Evolutionary conservation across 306 rosid species (phyloP), one percentile per base, ranked within the genome.

Genomic region (Citrullus mucosospermus): DNA sequence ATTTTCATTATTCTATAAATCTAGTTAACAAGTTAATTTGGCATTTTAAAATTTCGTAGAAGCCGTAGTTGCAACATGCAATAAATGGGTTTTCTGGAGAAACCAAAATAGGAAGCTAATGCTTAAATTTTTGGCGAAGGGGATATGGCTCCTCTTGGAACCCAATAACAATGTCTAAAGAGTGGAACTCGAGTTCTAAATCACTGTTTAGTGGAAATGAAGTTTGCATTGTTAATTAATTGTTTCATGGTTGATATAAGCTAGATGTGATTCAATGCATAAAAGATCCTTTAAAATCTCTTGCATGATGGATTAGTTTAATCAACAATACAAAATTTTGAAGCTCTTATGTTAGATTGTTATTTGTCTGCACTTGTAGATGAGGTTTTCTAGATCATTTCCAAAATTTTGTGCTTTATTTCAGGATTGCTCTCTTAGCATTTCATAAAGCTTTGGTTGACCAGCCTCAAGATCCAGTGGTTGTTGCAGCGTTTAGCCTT

Each of bases 351-450:
- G 74, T 67, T 41, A 39, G 53, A 38, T 36, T 66, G 11, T 4
- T 14, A 17, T 66, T 66, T 66, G 1, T 14, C 20, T 66, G 73
- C 39, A 38, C 13, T 44, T 44, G 76, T 30, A 72, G 39, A 30
- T 73, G 78, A 56, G 68, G 20, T 34, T 43, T 41, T 70, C 50
- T 50, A 32, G 12, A 71, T 41, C 36, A 43, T 38, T 56, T 70
- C 50, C 46, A 70, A 34, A n/a, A 41, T 82, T 62, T 18, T 73
- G 61, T 43, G 60, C 73, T 32, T 44, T 48, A 75, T 67, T 70
- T 68, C 81, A 85, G 88, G 85, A 80, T 85, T 54, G 83, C 88
- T n/a, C 63, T 85, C 65, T 82, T 85, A 43, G 88, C 88, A 16
- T 85, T 85, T 77, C 88, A 85, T 55, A 82, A 80, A 81, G 85